Evolutionary conservation across 2,329 filamentous ascomycete species (phyloP).

Genomic region (Trichoderma citrinoviride): DNA sequence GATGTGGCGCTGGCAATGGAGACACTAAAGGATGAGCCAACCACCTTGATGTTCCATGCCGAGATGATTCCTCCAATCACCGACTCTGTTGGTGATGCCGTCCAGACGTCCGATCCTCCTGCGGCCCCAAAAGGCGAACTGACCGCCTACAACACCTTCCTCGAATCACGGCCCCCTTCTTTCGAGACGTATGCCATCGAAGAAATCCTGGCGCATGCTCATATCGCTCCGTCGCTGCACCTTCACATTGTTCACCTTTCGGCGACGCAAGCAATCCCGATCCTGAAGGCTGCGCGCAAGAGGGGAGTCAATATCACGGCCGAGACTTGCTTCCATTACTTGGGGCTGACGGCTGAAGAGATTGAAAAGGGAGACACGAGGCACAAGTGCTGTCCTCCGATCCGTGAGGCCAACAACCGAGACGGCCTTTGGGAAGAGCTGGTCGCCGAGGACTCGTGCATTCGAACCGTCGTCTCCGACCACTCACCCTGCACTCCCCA

Average conservation of each 20-base stretch:
- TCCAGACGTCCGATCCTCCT: conserved; percentile 67
- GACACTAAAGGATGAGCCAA: conserved; percentile 75
- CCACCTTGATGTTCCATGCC: conserved; percentile 97
- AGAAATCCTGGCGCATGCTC: conserved; percentile 78
- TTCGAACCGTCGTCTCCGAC: conserved; percentile 89
- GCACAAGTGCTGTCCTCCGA: conserved; percentile 94
- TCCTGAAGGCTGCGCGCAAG: conserved; percentile 70
- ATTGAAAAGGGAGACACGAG: conserved; percentile 82
- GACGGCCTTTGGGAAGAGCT: conserved; percentile 87
- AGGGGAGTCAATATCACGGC: conserved; percentile 82
- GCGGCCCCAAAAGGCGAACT: conserved; percentile 68
- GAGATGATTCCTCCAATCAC: conserved; percentile 94
- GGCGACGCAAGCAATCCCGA: conserved; percentile 81
- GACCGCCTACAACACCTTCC: conserved; percentile 82
- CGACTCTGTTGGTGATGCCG: conserved; percentile 73
- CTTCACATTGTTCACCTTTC: conserved; percentile 94
- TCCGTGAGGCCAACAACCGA: conserved; percentile 77
- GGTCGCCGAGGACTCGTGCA: conserved; percentile 66
- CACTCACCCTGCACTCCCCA: conserved; percentile 96
- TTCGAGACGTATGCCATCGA: conserved; percentile 92
- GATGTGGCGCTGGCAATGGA: conserved; percentile 81
- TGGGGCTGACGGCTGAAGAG: conserved; percentile 77
- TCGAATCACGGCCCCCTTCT: conserved; percentile 80
- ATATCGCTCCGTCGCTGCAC: conserved; percentile 74
- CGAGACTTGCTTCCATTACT: conserved; percentile 94